These are phyloP conservation scores for Eustoma russellianum DNA, from an alignment of 257 asterid genomes.

Conservation along the genomic window DNA sequence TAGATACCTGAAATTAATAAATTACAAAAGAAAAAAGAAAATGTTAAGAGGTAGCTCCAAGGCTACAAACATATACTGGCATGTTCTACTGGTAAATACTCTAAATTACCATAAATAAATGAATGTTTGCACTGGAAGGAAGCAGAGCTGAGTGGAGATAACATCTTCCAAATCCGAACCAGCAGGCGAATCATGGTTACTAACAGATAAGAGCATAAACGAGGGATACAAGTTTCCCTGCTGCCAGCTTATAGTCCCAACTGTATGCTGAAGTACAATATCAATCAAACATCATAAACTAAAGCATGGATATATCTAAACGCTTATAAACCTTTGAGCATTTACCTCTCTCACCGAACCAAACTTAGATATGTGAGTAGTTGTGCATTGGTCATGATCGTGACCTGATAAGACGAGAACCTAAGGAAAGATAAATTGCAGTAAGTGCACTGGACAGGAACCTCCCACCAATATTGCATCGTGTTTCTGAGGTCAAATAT, in stretches of 20 bases:
- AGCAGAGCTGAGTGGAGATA: slow-evolving; percentile 57
- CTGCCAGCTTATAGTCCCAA: slow-evolving; percentile 99
- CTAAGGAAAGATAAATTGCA: slow-evolving; percentile 30
- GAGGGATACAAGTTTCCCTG: slow-evolving; percentile 92
- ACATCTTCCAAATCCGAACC: slow-evolving; percentile 31
- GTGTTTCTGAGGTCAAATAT: background rate
- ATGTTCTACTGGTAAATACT: background rate
- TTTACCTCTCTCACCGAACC: slow-evolving; percentile 72
- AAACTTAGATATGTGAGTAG: slow-evolving; percentile 41
- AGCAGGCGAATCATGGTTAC: slow-evolving; percentile 28
- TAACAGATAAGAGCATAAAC: slow-evolving; percentile 78
- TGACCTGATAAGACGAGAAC: slow-evolving; percentile 82
- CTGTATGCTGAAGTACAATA: slow-evolving; percentile 63
- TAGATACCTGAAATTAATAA: slow-evolving; percentile 57
- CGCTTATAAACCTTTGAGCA: background rate
- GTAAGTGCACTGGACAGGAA: slow-evolving; percentile 10
- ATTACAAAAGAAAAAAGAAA: slow-evolving; percentile 70
- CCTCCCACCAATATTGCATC: background rate
- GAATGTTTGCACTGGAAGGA: slow-evolving; percentile 73
- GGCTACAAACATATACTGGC: too few species aligned
- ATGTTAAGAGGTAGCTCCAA: too few species aligned
- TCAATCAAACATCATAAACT: slow-evolving; percentile 20
- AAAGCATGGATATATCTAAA: too few species aligned
- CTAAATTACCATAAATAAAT: slow-evolving; percentile 68
- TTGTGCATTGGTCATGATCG: slow-evolving; percentile 95